Evolutionary conservation across 1,284 basidiomycete species (phyloP).

Genomic region (Cutaneotrichosporon dermatis): DNA sequence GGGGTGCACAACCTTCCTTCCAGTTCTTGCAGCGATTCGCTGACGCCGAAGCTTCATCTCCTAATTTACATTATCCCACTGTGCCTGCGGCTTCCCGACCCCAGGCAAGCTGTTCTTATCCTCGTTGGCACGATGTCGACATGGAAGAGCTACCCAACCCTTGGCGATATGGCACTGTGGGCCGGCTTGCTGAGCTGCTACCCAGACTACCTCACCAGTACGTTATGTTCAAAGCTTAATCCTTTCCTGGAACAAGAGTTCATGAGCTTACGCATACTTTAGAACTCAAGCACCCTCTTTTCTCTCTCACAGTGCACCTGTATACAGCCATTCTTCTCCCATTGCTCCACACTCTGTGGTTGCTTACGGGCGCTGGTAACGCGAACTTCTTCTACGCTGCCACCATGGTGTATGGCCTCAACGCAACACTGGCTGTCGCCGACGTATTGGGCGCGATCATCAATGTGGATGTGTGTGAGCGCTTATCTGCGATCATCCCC

Average conservation of each 20-base stretch:
- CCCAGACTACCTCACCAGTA: slow-evolving; percentile 56
- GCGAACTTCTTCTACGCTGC: slow-evolving; percentile 98
- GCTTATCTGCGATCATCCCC: background rate
- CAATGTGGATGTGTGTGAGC: background rate
- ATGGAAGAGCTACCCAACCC: slow-evolving; percentile 88
- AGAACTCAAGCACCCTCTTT: slow-evolving; percentile 85
- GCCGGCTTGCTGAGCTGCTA: slow-evolving; percentile 74
- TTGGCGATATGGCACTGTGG: slow-evolving; percentile 84
- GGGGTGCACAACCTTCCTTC: too few relatives aligned
- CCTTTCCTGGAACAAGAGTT: too few relatives aligned
- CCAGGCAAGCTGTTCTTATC: slow-evolving; percentile 72
- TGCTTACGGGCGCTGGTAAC: slow-evolving; percentile 86
- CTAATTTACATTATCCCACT: slow-evolving; percentile 78
- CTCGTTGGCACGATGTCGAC: slow-evolving; percentile 71
- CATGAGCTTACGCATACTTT: slow-evolving; percentile 4
- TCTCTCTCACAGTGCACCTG: slow-evolving; percentile 75
- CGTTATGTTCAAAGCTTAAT: background rate
- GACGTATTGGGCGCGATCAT: slow-evolving; percentile 67
- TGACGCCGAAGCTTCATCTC: slow-evolving; percentile 63
- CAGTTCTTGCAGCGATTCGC: too few relatives aligned
- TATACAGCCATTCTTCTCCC: slow-evolving; percentile 84
- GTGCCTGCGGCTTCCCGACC: slow-evolving; percentile 84
- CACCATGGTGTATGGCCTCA: slow-evolving; percentile 86
- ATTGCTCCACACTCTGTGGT: slow-evolving; percentile 88
- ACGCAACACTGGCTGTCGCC: slow-evolving; percentile 73